Percentiles rank a stretch among this genome's conserved stretches.
phyloP scores from a whole-genome alignment of 257 asterid genomes.

The Phtheirospermum japonicum region DNA sequence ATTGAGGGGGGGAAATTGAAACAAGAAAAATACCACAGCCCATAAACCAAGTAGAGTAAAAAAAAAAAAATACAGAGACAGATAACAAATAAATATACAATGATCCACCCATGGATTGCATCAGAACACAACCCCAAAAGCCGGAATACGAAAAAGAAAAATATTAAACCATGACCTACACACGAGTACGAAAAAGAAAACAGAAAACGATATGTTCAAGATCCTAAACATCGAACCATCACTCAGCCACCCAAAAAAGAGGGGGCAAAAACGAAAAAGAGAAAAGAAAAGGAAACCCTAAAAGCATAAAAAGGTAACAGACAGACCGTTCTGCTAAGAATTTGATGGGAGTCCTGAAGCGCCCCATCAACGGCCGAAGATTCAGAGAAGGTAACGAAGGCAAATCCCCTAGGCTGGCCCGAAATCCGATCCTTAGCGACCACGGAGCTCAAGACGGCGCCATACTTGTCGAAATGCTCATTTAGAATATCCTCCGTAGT shows the following conservation, averaged over 20 bases:
- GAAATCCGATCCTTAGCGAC: constrained; percentile 60
- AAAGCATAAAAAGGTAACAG: not conserved
- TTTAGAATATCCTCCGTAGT: constrained; percentile 64
- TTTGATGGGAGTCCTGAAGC: constrained; percentile 64
- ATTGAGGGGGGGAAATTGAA: not conserved
- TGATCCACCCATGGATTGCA: constrained; percentile 22
- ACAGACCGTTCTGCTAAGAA: constrained; percentile 71
- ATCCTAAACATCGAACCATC: not conserved
- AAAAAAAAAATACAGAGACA: not conserved
- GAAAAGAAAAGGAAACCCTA: constrained; percentile 18
- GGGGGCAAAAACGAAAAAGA: not conserved
- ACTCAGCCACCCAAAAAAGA: not conserved
- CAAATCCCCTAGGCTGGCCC: constrained; percentile 80
- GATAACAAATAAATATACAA: not conserved
- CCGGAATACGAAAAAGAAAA: too few relatives aligned
- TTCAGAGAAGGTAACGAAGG: constrained; percentile 75
- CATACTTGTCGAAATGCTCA: constrained; percentile 65
- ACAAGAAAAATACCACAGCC: not conserved
- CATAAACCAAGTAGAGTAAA: constrained; percentile 17
- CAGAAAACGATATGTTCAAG: not conserved
- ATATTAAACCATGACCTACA: not conserved
- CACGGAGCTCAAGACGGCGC: constrained; percentile 54
- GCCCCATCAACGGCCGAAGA: constrained; percentile 65
- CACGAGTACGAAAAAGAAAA: not conserved
- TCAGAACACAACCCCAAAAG: too few relatives aligned